Conservation (phyloP, 2,329 filamentous ascomycete genomes). For the Sporothrix luriei region DNA sequence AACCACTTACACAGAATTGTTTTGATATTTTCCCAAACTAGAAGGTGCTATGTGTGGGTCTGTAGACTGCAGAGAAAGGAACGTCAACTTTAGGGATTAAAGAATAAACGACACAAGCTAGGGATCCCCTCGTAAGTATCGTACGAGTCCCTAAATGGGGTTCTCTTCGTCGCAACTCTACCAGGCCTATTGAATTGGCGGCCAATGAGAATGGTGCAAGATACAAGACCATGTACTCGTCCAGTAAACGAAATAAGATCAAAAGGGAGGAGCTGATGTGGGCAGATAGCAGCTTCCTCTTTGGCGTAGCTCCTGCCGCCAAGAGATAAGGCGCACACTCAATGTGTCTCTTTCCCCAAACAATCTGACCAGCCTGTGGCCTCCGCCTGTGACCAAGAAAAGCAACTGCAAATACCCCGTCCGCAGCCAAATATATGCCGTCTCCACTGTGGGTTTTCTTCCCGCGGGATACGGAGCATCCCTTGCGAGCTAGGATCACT, state of each 20-base stretch:
- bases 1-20: conserved; percentile 12
- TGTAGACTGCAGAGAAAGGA: neutral
- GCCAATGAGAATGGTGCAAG: neutral
- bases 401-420: neutral
- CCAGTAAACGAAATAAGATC: neutral
- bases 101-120: neutral
- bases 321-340: conserved; percentile 19
- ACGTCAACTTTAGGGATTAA: neutral
- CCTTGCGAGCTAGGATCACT: neutral
- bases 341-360: neutral
- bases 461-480: neutral
- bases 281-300: conserved; percentile 25
- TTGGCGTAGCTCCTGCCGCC: conserved; percentile 6
- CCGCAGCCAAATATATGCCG: neutral
- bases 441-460: conserved; percentile 10
- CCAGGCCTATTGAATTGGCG: neutral
- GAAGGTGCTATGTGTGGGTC: conserved; percentile 1
- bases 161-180: neutral
- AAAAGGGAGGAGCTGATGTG: neutral
- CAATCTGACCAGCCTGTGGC: neutral
- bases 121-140: neutral
- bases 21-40: neutral
- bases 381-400: neutral
- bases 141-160: neutral
- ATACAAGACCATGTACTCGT: too few species aligned